Evolutionary conservation across 1,284 basidiomycete species (phyloP).

Genomic region (Trichosporon sp.): DNA sequence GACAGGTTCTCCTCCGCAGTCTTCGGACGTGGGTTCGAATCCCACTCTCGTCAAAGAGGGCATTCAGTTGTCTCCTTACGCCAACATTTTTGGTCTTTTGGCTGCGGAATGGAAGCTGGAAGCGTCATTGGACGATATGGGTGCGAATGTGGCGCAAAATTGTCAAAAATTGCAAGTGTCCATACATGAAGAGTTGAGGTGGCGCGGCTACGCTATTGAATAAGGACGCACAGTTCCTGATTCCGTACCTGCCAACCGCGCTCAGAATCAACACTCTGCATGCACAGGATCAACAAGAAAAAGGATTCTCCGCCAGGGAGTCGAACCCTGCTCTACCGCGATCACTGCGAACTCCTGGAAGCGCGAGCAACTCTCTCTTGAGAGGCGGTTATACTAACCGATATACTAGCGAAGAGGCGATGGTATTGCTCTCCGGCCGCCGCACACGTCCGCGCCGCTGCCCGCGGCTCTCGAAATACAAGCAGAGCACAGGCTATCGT

Average conservation of each 20-base stretch:
- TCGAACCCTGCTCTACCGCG: constrained; percentile 4
- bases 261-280: background rate
- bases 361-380: background rate
- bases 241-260: background rate
- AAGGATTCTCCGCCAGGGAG: constrained; percentile 2
- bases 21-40: background rate
- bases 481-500: too few species aligned
- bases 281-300: background rate
- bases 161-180: background rate
- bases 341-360: background rate
- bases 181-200: background rate
- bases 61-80: background rate
- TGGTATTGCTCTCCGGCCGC: background rate
- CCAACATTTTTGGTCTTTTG: background rate
- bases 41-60: background rate
- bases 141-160: background rate
- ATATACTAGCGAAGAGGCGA: constrained; percentile 2
- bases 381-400: constrained; percentile 4
- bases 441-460: background rate
- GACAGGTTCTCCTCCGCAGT: background rate
- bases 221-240: too few species aligned
- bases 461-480: too few species aligned
- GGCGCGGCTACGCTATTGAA: background rate
- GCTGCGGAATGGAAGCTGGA: background rate
- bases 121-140: background rate